Evolutionary conservation across 306 rosid genomes (phyloP), one percentile per base, ranked within the genome.

Genomic region (Citrullus mucosospermus): DNA sequence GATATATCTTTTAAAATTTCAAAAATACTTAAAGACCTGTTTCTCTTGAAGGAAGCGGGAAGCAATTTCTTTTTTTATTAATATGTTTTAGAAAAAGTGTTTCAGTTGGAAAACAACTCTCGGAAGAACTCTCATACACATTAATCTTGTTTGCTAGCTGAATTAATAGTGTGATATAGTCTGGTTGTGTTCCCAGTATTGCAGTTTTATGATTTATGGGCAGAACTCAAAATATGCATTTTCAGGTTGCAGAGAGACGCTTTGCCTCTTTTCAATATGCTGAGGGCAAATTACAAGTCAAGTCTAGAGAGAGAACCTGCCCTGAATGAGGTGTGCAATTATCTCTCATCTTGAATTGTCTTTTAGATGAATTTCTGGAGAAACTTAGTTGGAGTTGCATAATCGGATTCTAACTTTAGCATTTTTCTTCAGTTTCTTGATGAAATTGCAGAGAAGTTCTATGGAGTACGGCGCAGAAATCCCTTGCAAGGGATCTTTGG

Each of bases 241-340:
- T 83, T 81, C 95, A 95, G 98, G 87, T 82, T 95, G 97, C 91
- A 91, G 85, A 90, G 98, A 85, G 96, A 92, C 84, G 93, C 98
- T 73, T 72, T 91, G 78, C 98, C 98, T 4, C 97, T 96, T 82
- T 92, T 91, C 72, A 96, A 86, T 79, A 91, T 89, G 93, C 80
- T 96, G 85, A 87, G 87, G 83, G 75, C 76, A 34, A 92, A 87
- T 12, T 96, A 84, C 85, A 91, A 90, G 85, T 51, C 91, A 60
- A 67, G 89, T 82, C 50, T 96, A 72, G 93, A 92, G 72, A 88
- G 93, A 84, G 99, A 95, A 75, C 97, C 97, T 63, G 58, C 89
- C 28, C 87, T 95, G 84, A 83, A 85, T 82, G 99, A 95, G 99
- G 99, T 92, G 15, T 30, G 20, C 71, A 34, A 65, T 32, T 34